phyloP scores from a whole-genome alignment of 1,139 yeast genomes.

The Debaryomyces subglobosus region DNA sequence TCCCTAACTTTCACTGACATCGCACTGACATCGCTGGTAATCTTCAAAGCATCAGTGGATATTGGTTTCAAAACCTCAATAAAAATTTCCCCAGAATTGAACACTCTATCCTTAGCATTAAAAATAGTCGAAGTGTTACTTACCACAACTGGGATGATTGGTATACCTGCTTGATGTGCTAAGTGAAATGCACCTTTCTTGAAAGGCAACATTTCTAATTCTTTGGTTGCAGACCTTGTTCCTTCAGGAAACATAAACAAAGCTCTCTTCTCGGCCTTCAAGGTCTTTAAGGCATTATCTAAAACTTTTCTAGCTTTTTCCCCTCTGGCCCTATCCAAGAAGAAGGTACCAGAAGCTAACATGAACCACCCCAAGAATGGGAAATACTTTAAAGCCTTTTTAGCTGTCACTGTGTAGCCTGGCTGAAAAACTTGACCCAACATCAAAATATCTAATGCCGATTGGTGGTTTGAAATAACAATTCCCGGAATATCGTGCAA shows the following conservation, averaged over 20 bases:
- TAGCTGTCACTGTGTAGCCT: constrained; percentile 91
- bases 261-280: constrained; percentile 66
- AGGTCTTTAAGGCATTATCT: constrained; percentile 62
- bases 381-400: constrained; percentile 75
- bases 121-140: constrained; percentile 80
- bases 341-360: constrained; percentile 87
- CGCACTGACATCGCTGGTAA: constrained; percentile 59
- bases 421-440: constrained; percentile 85
- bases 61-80: constrained; percentile 72
- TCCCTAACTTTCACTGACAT: constrained; percentile 45
- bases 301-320: constrained; percentile 75
- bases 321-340: constrained; percentile 82
- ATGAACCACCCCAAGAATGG: constrained; percentile 98
- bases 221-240: constrained; percentile 77
- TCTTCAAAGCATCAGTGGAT: constrained; percentile 53
- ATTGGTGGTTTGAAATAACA: constrained; percentile 88
- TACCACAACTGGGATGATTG: constrained; percentile 85
- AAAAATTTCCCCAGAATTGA: constrained; percentile 63
- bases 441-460: constrained; percentile 78
- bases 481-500: constrained; percentile 77
- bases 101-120: constrained; percentile 56
- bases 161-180: constrained; percentile 90
- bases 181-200: constrained; percentile 98
- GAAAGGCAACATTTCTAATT: constrained; percentile 77
- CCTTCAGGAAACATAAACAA: constrained; percentile 95